Base-by-base conservation (phyloP, 2,329 filamentous ascomycete genomes). In the Hypoxylon sp. region DNA sequence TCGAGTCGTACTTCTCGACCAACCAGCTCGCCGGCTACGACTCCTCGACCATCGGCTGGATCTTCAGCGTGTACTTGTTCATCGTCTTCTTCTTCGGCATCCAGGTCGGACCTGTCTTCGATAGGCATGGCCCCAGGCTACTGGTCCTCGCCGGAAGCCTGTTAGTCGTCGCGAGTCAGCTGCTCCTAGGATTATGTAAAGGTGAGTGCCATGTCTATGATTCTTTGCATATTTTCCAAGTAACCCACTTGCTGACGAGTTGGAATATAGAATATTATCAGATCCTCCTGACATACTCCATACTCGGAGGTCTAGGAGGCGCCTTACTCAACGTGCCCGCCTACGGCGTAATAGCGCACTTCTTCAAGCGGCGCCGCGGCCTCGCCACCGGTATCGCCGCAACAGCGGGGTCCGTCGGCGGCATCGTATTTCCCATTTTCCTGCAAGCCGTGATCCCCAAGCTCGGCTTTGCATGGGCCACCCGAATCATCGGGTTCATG, bases 371-470 rank as follows among this genome's bases (percentile, higher is more conserved):
- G n/a, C 89, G 89, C 55, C 89, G 94, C 13, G 94, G 91, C 2
- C 85, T 92, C 46, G 93, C 93, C 6, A 95, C 91, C 0, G 94
- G 94, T n/a, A 84, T 97, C 46, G 92, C 93, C n/a, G 88, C 91
- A 3, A 90, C 91, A 0, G 91, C 92, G 0, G 90, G 90, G 17
- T 90, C 89, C 14, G 80, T 92, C 11, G 91, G 91, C 27, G 91
- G 91, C n/a, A 86, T 93, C 22, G 80, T 88, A 1, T 92, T 92
- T 59, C 85, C 85, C 1, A 76, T 86, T 10, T 74, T 85, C 58
- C 76, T 87, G 46, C 82, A 84, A 66, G 76, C 78, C 22, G 78
- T 85, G n/a, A 79, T 86, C 7, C 82, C 83, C 0, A 76, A 69
- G 7, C 76, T 86, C 7, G 85, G 85, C 1, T 87, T 86, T 55